Conservation (phyloP, 1,284 basidiomycete genomes). For the Malassezia restricta region DNA sequence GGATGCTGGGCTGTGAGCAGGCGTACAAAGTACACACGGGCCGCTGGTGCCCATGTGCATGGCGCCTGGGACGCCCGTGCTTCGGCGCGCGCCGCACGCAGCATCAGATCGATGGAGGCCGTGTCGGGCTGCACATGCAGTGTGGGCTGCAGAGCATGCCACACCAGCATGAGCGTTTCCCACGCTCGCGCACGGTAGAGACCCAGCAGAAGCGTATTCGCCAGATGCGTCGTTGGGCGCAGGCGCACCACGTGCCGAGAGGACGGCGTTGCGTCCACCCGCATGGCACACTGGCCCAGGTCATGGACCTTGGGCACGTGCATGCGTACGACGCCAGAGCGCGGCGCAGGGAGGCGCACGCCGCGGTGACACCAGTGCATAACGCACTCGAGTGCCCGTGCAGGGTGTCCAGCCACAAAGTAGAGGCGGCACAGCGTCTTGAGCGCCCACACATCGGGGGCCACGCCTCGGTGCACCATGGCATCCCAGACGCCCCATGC, state of each 20-base stretch:
- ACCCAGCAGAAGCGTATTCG: slow-evolving; percentile 11
- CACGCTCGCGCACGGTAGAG: slow-evolving; percentile 1
- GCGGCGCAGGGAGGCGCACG: neutral
- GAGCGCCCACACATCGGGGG: slow-evolving; percentile 11
- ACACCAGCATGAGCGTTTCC: slow-evolving; percentile 10
- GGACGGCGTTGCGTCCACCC: neutral
- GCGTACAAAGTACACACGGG: slow-evolving; percentile 4
- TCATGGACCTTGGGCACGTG: neutral
- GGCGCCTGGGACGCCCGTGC: neutral
- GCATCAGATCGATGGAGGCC: slow-evolving; percentile 9
- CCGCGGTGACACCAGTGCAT: slow-evolving; percentile 11
- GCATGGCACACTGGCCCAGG: neutral
- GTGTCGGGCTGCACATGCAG: slow-evolving; percentile 8
- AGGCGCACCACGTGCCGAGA: neutral
- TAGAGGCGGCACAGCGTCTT: slow-evolving; percentile 10
- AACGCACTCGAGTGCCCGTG: slow-evolving; percentile 5
- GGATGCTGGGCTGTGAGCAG: slow-evolving; percentile 6
- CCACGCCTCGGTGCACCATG: slow-evolving; percentile 9
- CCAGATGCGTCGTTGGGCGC: slow-evolving; percentile 6
- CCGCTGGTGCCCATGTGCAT: neutral
- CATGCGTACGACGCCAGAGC: neutral
- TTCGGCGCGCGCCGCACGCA: slow-evolving; percentile 2
- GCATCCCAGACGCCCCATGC: slow-evolving; percentile 12
- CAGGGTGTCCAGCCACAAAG: slow-evolving; percentile 3
- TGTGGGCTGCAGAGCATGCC: slow-evolving; percentile 4